A percentile compares a stretch with the other conserved stretches of the same genome.
phyloP scores from a whole-genome alignment of 208 protist species.

The Endotrypanum monterogeii region DNA sequence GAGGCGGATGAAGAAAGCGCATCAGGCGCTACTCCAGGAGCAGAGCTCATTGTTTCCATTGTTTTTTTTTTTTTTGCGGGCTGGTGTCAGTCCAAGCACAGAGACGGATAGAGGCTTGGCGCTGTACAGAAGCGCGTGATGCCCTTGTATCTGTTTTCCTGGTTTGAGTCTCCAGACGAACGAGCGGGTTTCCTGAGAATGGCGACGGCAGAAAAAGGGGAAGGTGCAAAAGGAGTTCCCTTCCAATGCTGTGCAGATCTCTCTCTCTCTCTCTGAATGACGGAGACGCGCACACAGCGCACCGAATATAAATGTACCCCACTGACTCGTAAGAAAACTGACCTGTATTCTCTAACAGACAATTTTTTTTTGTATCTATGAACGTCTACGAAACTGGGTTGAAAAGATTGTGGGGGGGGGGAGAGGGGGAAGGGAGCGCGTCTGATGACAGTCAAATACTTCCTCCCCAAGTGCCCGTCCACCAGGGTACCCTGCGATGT shows the following conservation, averaged over 20 bases:
- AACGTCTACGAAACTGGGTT: background rate
- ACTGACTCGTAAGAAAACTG: background rate
- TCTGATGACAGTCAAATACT: too few species aligned
- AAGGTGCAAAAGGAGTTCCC: too few species aligned
- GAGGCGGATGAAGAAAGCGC: conserved; percentile 31
- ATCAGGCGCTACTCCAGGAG: conserved; percentile 13
- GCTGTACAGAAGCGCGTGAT: background rate
- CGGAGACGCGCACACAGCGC: background rate
- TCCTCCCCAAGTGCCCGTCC: background rate
- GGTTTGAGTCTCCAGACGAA: background rate
- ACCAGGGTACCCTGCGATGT: too few species aligned
- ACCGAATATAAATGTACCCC: background rate
- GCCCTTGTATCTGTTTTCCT: background rate
- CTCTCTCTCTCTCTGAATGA: background rate
- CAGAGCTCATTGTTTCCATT: conserved; percentile 8
- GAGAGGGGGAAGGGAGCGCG: background rate
- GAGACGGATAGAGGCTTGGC: background rate
- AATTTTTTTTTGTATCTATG: conserved; percentile 6
- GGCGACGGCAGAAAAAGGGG: too few species aligned
- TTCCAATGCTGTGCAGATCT: too few species aligned
- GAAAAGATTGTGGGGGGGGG: too few species aligned
- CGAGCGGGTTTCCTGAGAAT: background rate
- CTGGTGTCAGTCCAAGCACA: background rate
- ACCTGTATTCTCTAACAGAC: background rate
- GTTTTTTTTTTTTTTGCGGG: background rate